These are phyloP conservation scores for Xylaria sp. DNA, from an alignment of 2,329 filamentous ascomycete species.

Conservation along the genomic window DNA sequence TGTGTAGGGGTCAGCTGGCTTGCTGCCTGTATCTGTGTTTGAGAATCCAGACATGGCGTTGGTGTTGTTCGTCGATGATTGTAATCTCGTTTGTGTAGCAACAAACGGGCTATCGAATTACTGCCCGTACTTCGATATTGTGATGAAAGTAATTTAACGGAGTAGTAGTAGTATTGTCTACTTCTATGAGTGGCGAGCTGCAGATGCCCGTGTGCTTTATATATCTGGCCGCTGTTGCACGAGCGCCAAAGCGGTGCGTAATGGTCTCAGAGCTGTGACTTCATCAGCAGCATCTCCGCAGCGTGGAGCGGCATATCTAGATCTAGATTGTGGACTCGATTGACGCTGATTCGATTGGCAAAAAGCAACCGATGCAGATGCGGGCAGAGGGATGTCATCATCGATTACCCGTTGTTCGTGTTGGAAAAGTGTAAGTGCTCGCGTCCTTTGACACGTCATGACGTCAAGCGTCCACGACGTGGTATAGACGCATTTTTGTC, in stretches of 20 bases:
- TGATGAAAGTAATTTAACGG: background rate
- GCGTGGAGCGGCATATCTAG: background rate
- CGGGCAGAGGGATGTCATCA: constrained; percentile 41
- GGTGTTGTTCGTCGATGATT: background rate
- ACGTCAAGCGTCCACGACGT: constrained; percentile 33
- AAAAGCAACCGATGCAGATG: background rate
- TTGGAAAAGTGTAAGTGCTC: constrained; percentile 13
- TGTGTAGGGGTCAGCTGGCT: constrained; percentile 80
- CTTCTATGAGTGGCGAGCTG: background rate
- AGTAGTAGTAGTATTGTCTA: background rate
- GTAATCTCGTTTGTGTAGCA: background rate
- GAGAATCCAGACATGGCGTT: constrained; percentile 61
- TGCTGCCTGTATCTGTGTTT: constrained; percentile 69
- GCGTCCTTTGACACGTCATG: constrained; percentile 34
- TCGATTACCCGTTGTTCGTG: constrained; percentile 27
- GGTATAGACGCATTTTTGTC: no score
- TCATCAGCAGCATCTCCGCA: constrained; percentile 10
- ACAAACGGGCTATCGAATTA: background rate
- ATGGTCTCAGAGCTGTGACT: constrained; percentile 11
- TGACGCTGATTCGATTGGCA: background rate
- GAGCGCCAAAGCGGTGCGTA: background rate
- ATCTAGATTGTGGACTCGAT: background rate
- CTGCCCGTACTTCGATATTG: background rate
- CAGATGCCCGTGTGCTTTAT: background rate
- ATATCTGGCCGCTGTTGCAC: background rate